Evolutionary conservation across 257 asterid species (phyloP), one percentile per base, ranked within the genome.

Genomic region (Solanum arcanum): DNA sequence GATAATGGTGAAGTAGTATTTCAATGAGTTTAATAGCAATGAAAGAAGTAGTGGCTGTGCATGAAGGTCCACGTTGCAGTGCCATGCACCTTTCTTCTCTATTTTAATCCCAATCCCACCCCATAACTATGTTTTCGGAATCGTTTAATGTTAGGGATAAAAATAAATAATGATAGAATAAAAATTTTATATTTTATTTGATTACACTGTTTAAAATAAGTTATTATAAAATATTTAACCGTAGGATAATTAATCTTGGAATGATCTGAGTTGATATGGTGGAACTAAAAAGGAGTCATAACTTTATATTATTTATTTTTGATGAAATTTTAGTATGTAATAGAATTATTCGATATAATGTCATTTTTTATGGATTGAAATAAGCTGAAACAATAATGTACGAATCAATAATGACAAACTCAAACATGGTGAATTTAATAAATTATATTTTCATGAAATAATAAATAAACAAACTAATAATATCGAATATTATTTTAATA

Each of bases 31-130:
- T 12, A 9, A 44, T 13, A 25, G 2, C 12, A 15, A 44, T 77
- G 84, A 44, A n/a, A 44, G 3, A 44, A 76, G 25, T 47, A 29
- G 85, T 80, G 44, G 85, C 68, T 80, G 42, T 80, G 68, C 85
- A 80, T 80, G 85, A 80, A 47, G 68, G 29, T 29, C 68, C 85
- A 80, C 66, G 84, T 80, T 47, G 68, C 84, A 16, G 29, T 3
- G 84, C 68, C 84, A 80, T 80, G 84, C 84, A 80, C 84, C 84
- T 80, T 47, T 80, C 25, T 80, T 11, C 42, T 46, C 66, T 78
- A 78, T 78, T 78, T 27, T 44, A 44, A n/a, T 77, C 31, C 59
- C 83, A 76, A 76, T 6, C 6, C 7, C 56, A 21, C 9, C 31
- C 33, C 56, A 39, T 75, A n/a, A 76, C 56, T 73, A 23, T 23